Evolutionary conservation across 2,329 filamentous ascomycete species (phyloP), one percentile per base, ranked within the genome.

Genomic region (Neobulgaria alba): DNA sequence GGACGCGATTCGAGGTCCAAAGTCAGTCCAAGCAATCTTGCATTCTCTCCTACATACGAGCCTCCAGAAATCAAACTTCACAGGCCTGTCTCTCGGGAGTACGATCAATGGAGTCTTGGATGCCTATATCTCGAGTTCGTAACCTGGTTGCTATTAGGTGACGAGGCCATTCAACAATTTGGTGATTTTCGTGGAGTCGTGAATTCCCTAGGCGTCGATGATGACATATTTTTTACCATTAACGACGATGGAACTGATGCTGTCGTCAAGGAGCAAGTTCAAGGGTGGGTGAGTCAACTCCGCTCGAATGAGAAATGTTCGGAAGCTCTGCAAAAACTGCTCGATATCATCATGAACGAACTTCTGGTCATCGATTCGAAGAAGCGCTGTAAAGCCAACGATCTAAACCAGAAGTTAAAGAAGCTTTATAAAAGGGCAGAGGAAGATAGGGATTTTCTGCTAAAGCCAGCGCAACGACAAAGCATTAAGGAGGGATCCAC

Each of bases 71-170:
- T 57, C 19, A 56, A 58, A 4, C 14, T 62, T 0, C 14, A 37
- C 0, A 33, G 36, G 4, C 49, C 47, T 4, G 57, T 65, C 1
- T 64, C 58, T 14, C 57, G 62, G 4, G 46, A 44, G 1, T 62
- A 61, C 16, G 63, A 67, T 33, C 58, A 63, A 0, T 63, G 59
- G 52, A 60, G 55, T 19, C 48, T 65, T 3, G 62, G 61, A 0
- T 65, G 62, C 31, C 43, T 64, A 0, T 61, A 55, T 18, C 45
- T 66, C 1, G 63, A 66, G 38, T 57, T 61, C 4, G 44, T 57
- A n/a, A 63, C 60, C 1, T 65, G 61, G 60, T 46, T 59, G 5
- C 2, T 64, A 2, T 18, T 39, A 10, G 62, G 59, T 2, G 36
- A 14, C 1, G 30, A 38, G 1, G 33, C 55, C 1, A 43, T 52